Percentiles rank a stretch among this genome's conserved stretches.
Evolutionary conservation across 1,139 yeast genomes (phyloP).

Genomic region (Suhomyces bokatorum): DNA sequence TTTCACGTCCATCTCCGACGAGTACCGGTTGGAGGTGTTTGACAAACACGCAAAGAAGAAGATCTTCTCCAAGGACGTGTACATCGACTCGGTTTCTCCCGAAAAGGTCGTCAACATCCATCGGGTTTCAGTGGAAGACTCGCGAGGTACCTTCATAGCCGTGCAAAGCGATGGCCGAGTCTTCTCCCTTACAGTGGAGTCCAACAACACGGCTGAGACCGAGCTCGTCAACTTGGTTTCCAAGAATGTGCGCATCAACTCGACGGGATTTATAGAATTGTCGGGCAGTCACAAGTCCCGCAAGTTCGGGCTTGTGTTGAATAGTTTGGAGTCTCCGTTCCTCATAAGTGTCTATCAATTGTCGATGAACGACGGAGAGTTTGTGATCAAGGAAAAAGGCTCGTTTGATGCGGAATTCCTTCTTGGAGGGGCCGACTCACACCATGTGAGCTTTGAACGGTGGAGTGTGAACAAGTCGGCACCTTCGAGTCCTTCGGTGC

Average conservation of each 20-base stretch:
- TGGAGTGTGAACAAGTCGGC: slow-evolving; percentile 2
- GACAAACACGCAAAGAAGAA: slow-evolving; percentile 6
- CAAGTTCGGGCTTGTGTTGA: slow-evolving; percentile 13
- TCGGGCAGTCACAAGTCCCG: not conserved
- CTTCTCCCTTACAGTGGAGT: slow-evolving; percentile 8
- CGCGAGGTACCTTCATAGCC: slow-evolving; percentile 10
- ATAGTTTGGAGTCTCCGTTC: slow-evolving; percentile 10
- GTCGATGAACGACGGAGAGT: slow-evolving; percentile 5
- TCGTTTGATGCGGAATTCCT: slow-evolving; percentile 12
- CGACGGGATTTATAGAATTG: slow-evolving; percentile 6
- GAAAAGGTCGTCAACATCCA: slow-evolving; percentile 4
- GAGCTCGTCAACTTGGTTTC: not conserved
- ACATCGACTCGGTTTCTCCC: slow-evolving; percentile 2
- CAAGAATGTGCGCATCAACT: not conserved
- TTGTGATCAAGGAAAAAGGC: slow-evolving; percentile 14
- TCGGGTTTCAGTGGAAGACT: slow-evolving; percentile 2
- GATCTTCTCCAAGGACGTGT: slow-evolving; percentile 3
- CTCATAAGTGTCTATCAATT: slow-evolving; percentile 14
- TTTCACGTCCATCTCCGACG: slow-evolving; percentile 6
- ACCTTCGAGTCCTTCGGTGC: not conserved
- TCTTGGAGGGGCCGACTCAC: not conserved
- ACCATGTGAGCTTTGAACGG: slow-evolving; percentile 2
- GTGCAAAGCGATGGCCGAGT: slow-evolving; percentile 14
- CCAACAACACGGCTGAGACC: slow-evolving; percentile 1
- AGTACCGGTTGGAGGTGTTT: slow-evolving; percentile 8